Evolutionary conservation across 2,329 filamentous ascomycete species (phyloP).

Genomic region (Aspergillus carbonarius): DNA sequence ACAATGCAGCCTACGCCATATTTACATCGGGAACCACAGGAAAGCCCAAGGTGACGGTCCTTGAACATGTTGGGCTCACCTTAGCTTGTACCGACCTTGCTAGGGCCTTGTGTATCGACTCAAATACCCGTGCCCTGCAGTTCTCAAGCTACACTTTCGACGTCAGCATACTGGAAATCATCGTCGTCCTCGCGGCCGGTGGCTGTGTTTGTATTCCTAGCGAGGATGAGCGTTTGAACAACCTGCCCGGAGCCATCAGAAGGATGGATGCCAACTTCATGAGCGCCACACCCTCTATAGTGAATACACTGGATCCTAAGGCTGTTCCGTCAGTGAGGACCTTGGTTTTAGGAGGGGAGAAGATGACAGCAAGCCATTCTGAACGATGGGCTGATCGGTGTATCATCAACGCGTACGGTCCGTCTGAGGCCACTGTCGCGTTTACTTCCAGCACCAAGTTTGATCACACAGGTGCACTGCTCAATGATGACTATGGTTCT

Average conservation of each 20-base stretch:
- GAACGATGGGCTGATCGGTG: constrained; percentile 45
- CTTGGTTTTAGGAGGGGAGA: constrained; percentile 48
- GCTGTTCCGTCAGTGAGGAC: constrained; percentile 47
- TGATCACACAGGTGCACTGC: constrained; percentile 28
- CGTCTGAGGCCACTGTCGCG: constrained; percentile 43
- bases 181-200: constrained; percentile 56
- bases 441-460: constrained; percentile 34
- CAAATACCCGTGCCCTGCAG: constrained; percentile 58
- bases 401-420: constrained; percentile 48
- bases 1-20: constrained; percentile 57
- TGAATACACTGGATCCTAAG: constrained; percentile 46
- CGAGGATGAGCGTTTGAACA: constrained; percentile 49
- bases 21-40: constrained; percentile 60
- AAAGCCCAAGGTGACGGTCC: constrained; percentile 61
- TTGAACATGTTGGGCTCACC: constrained; percentile 60
- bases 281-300: constrained; percentile 61
- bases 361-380: constrained; percentile 43
- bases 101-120: constrained; percentile 50
- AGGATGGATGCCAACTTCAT: constrained; percentile 54
- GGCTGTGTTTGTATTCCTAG: constrained; percentile 61
- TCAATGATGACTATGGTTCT: constrained; percentile 30
- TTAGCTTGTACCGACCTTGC: constrained; percentile 56
- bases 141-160: constrained; percentile 59
- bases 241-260: constrained; percentile 53
- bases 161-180: constrained; percentile 54